Evolutionary conservation across 2,329 filamentous ascomycete genomes (phyloP).

Genomic region (Colletotrichum sansevieriae): DNA sequence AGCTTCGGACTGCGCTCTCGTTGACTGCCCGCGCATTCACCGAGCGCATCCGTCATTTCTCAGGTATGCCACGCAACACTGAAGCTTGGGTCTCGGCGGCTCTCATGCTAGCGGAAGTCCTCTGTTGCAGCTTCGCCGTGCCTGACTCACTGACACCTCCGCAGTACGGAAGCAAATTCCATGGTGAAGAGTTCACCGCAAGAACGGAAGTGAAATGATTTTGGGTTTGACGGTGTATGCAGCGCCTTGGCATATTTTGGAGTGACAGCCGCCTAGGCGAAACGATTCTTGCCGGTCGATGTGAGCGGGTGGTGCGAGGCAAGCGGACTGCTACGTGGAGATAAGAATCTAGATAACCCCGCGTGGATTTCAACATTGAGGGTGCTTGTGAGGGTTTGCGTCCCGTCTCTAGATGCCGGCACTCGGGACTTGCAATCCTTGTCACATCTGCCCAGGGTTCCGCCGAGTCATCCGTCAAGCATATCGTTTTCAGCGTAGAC

Average conservation of each 20-base stretch:
- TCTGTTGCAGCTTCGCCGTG: constrained; percentile 2
- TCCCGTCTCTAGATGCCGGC: neutral
- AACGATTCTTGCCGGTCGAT: neutral
- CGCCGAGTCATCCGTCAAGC: constrained; percentile 31
- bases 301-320: constrained; percentile 8
- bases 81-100: neutral
- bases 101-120: constrained; percentile 15
- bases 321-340: constrained; percentile 1
- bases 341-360: neutral
- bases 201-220: neutral
- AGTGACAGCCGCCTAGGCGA: too few species aligned
- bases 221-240: neutral
- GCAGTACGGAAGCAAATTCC: neutral
- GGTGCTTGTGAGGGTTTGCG: neutral
- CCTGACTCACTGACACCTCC: constrained; percentile 1
- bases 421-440: constrained; percentile 1
- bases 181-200: neutral
- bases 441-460: neutral
- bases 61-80: constrained; percentile 1
- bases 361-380: too few species aligned
- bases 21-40: neutral
- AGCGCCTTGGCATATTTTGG: neutral
- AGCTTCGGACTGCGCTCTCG: neutral
- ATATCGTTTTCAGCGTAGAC: neutral
- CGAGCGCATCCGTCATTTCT: neutral